These are phyloP conservation scores for Teratosphaeria nubilosa DNA, from an alignment of 2,329 filamentous ascomycete genomes.

Conservation along the genomic window DNA sequence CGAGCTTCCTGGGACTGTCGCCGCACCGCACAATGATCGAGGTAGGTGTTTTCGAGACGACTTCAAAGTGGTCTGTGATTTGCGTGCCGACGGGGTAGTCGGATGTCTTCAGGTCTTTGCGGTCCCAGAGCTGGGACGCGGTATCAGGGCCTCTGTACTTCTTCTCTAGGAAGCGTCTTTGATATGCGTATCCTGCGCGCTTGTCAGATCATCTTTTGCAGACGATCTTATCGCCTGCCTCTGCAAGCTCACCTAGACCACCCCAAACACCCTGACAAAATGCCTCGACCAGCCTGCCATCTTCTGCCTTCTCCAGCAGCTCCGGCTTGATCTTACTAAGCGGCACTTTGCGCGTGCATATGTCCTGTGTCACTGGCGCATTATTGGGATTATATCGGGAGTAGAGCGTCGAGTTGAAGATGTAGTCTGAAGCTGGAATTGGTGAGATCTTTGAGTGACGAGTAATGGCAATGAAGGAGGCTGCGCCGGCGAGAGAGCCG, in stretches of 20 bases:
- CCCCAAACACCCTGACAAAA: constrained; percentile 61
- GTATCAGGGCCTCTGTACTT: constrained; percentile 50
- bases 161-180: constrained; percentile 48
- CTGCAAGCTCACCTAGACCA: constrained; percentile 45
- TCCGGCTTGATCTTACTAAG: constrained; percentile 55
- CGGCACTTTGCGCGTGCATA: constrained; percentile 53
- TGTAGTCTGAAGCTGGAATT: constrained; percentile 50
- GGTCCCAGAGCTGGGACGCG: constrained; percentile 51
- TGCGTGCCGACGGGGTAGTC: constrained; percentile 53
- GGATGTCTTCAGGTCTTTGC: constrained; percentile 43
- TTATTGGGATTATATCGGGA: constrained; percentile 50
- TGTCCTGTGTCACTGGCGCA: constrained; percentile 55
- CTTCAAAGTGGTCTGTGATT: constrained; percentile 64
- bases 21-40: constrained; percentile 56
- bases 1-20: constrained; percentile 47
- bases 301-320: constrained; percentile 42
- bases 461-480: constrained; percentile 43
- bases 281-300: constrained; percentile 50
- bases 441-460: constrained; percentile 48
- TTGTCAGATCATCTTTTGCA: background rate
- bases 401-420: constrained; percentile 51
- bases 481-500: constrained; percentile 35
- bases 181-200: constrained; percentile 44
- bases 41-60: constrained; percentile 52
- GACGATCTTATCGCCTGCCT: background rate